Base-by-base conservation (phyloP, 306 rosid genomes). In the Quillaja saponaria region DNA sequence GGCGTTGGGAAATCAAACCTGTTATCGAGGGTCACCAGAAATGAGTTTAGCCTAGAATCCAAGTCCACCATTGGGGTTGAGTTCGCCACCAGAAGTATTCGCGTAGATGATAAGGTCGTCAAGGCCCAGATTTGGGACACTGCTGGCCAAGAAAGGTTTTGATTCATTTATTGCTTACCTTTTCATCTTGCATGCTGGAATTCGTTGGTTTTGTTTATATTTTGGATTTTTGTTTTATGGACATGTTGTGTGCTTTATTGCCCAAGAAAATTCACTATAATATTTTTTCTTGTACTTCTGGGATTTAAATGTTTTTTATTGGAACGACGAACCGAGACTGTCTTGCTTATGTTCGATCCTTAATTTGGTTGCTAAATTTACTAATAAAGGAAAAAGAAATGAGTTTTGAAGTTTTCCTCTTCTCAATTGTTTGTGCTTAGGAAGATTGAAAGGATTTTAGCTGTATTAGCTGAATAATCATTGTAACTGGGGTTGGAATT, bases 101-200 rank as follows among this genome's bases (percentile, higher is more conserved):
- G 56, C 40, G 96, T 88, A 0, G 94, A 83, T 64, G 94, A 88
- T 28, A 88, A 88, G 88, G 82, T 88, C 34, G 72, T 88, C 70
- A 88, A 88, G 82, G 94, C 96, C 64, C 96, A 88, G 92, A 85
- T 88, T 77, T 88, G 96, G 96, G 96, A 88, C 67, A 88, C 94
- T 58, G 96, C 96, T 48, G 96, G 96, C 25, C 96, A 88, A 63
- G 96, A 89, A 79, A 89, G 94, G 96, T 83, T 68, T 41, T 14
- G 2, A 8, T 5, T 33, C 2, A 25, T 54, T 39, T 14, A 10
- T 17, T 47, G 34, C 6, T 58, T 65, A 57, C 64, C 63, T 49
- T n/a, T n/a, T n/a, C n/a, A n/a, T n/a, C n/a, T n/a, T n/a, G 18
- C 31, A 64, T 31, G 34, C 58, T 44, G 34, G 38, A 69, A n/a